phyloP scores from a whole-genome alignment of 2,329 filamentous ascomycete species.

The Boeremia lycopersici region DNA sequence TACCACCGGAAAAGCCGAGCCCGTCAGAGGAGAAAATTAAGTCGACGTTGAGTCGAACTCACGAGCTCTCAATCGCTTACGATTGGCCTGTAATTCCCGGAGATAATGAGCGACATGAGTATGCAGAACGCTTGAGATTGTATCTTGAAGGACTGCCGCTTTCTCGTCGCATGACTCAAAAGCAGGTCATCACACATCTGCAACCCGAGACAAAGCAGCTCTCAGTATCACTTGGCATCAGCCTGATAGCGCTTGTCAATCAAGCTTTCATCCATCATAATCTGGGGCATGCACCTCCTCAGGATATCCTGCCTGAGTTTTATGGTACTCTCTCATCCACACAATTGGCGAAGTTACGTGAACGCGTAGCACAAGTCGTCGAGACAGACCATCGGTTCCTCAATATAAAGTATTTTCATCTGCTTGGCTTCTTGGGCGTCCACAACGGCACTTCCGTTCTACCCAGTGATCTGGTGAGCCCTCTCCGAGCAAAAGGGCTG shows the following conservation, averaged over 20 bases:
- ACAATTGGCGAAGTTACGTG: slow-evolving; percentile 20
- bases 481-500: slow-evolving; percentile 30
- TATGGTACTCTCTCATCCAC: slow-evolving; percentile 27
- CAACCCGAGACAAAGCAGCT: neutral
- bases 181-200: neutral
- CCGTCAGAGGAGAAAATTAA: neutral
- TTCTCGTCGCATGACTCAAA: neutral
- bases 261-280: no score
- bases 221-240: slow-evolving; percentile 24
- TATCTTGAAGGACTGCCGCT: slow-evolving; percentile 15
- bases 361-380: slow-evolving; percentile 26
- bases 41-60: neutral
- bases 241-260: slow-evolving; percentile 11
- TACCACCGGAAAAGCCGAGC: neutral
- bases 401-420: slow-evolving; percentile 7
- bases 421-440: slow-evolving; percentile 28
- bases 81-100: slow-evolving; percentile 29
- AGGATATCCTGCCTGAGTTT: slow-evolving; percentile 26
- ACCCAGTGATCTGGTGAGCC: slow-evolving; percentile 33
- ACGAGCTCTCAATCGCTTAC: slow-evolving; percentile 15
- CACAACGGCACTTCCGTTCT: slow-evolving; percentile 20
- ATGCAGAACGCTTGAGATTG: slow-evolving; percentile 21
- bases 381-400: slow-evolving; percentile 20
- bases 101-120: slow-evolving; percentile 24
- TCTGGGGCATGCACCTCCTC: no score